Conservation (phyloP, 441 rosid genomes). For the Jatropha multifida region DNA sequence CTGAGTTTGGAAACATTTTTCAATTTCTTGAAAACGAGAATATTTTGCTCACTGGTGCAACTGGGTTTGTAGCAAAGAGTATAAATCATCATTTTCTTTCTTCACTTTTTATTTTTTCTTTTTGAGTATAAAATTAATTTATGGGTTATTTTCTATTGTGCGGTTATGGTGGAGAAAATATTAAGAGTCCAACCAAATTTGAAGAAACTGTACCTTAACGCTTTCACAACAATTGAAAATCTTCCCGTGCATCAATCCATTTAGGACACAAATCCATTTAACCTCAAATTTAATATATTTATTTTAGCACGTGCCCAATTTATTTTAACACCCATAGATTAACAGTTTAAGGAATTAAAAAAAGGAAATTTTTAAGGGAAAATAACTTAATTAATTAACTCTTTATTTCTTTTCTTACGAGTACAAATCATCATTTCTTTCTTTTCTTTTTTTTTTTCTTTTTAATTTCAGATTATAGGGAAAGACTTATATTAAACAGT, state of each 20-base stretch:
- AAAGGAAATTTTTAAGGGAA: no score
- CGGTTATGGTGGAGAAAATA: constrained; percentile 62
- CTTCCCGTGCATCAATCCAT: no score
- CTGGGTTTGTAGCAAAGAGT: constrained; percentile 73
- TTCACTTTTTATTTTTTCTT: not conserved
- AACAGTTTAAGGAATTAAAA: no score
- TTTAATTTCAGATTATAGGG: constrained; percentile 44
- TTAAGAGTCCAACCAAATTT: constrained; percentile 61
- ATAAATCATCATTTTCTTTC: not conserved
- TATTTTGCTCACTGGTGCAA: constrained; percentile 63
- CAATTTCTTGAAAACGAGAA: constrained; percentile 54
- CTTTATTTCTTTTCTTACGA: no score
- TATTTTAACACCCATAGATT: constrained; percentile 26
- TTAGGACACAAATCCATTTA: no score
- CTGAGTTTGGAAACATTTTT: constrained; percentile 50
- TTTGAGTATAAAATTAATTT: not conserved
- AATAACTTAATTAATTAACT: no score
- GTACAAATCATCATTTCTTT: not conserved
- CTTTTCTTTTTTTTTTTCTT: not conserved
- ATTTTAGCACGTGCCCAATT: no score
- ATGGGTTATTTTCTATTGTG: constrained; percentile 1
- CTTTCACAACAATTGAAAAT: constrained; percentile 32
- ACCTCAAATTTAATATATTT: no score
- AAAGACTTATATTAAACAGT: constrained; percentile 41
- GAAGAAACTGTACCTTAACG: constrained; percentile 58